Evolutionary conservation across 805 yeast genomes (phyloP).

Genomic region (Nakazawaea populi): DNA sequence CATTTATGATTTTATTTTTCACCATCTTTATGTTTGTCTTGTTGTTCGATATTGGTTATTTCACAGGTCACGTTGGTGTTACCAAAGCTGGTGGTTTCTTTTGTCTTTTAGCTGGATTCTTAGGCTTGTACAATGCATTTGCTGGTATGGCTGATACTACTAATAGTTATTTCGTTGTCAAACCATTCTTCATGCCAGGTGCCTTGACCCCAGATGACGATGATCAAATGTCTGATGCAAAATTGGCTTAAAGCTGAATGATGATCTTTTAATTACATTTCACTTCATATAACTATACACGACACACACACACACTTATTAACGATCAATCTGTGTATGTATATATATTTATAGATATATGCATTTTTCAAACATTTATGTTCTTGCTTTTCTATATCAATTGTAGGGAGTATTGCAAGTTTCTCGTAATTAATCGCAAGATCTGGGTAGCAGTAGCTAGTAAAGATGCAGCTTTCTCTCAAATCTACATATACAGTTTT

Average conservation of each 20-base stretch:
- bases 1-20: constrained; percentile 33
- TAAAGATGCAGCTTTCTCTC: no score
- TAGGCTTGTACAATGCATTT: constrained; percentile 41
- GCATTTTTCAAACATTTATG: no score
- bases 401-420: no score
- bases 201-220: constrained; percentile 14
- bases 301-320: background rate
- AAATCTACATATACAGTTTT: no score
- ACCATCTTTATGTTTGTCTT: constrained; percentile 39
- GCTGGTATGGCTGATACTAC: constrained; percentile 42
- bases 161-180: constrained; percentile 53
- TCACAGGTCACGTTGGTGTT: constrained; percentile 26
- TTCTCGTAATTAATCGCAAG: no score
- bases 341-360: no score
- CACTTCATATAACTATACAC: background rate
- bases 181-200: constrained; percentile 45
- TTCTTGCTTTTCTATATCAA: no score
- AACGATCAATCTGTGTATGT: no score
- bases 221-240: background rate
- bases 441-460: no score
- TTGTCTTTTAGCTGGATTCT: constrained; percentile 35
- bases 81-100: constrained; percentile 43
- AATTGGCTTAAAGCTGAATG: background rate
- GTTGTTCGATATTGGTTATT: constrained; percentile 37
- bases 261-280: no score